Base-by-base conservation (phyloP, 352 stramenopile genomes). In the Globisporangium cederbergense region DNA sequence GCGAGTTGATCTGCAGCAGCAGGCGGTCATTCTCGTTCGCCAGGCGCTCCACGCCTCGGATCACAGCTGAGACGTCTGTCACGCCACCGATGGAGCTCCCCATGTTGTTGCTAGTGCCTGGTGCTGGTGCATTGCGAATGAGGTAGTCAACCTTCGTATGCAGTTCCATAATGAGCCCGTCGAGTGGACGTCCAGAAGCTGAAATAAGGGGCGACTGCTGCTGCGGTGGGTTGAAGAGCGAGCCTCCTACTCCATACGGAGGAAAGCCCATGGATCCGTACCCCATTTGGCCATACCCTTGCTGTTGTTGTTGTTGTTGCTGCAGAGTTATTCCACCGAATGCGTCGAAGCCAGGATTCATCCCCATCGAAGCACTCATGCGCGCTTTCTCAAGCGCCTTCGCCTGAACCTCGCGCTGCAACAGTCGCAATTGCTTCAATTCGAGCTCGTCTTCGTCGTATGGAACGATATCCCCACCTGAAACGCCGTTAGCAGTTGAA, bases 81-180 rank as follows among this genome's bases (percentile, higher is more conserved):
- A 70, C 75, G 6, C 77, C 79, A 13, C 67, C 74, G 14, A 66
- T 46, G 13, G 58, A 49, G 8, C 64, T 62, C 36, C 58, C 25
- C 34, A 57, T 54, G 43, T 11, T 28, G 32, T 34, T 30, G 8
- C 18, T 50, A 54, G 32, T 47, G 22, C 49, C 30, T 6, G 69
- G 63, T 14, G 72, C 69, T 4, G 81, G 70, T 0, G 74, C 70
- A 66, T 88, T 89, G 11, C 85, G 85, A 36, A 93, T 91, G 16
- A 93, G 67, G 58, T 91, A 89, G 64, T 93, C 85, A 11, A 93
- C 60, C 62, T 93, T 93, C 6, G 81, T 75, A 54, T 91, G 78
- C 13, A 93, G 52, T 40, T 93, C 84, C 62, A 74, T 78, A 22
- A 90, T 62, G 58, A 83, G 64, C 7, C 45, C 60, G 45, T 90